These are phyloP conservation scores for Juncus inflexus DNA, from an alignment of 176 grass and related monocot species.

Conservation along the genomic window DNA sequence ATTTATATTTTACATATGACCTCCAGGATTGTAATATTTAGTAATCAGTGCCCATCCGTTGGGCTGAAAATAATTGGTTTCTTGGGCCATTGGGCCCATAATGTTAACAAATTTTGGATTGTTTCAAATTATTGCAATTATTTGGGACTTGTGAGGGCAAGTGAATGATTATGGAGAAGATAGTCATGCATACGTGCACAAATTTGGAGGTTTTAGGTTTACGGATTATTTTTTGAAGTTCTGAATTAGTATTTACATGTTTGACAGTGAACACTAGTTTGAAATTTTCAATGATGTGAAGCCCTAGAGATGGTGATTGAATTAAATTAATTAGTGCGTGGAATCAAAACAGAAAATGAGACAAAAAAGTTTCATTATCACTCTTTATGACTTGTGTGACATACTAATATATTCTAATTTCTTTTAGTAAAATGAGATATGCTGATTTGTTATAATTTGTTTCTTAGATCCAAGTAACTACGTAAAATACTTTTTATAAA, in stretches of 20 bases:
- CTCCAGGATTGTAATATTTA: too few species aligned
- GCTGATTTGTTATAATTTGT: too few species aligned
- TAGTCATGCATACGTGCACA: conserved; percentile 16
- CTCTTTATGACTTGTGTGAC: not conserved
- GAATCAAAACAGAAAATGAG: not conserved
- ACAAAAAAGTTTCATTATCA: not conserved
- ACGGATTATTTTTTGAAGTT: not conserved
- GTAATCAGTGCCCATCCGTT: too few species aligned
- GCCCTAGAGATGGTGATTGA: not conserved
- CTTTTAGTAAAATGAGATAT: too few species aligned
- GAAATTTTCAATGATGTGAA: conserved; percentile 4
- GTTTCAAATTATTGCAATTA: not conserved
- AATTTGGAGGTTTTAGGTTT: not conserved
- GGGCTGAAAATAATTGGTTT: too few species aligned
- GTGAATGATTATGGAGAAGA: not conserved
- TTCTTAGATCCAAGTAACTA: too few species aligned
- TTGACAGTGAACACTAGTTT: not conserved
- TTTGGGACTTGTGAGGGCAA: not conserved
- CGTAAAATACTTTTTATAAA: too few species aligned
- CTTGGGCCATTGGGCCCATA: too few species aligned
- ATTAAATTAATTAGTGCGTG: conserved; percentile 25
- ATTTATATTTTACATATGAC: too few species aligned
- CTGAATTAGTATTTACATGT: conserved; percentile 5
- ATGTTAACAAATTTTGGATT: too few species aligned
- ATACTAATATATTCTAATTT: too few species aligned